These are phyloP conservation scores for Citeromyces nyonsensis DNA, from an alignment of 805 yeast species.

Conservation along the genomic window DNA sequence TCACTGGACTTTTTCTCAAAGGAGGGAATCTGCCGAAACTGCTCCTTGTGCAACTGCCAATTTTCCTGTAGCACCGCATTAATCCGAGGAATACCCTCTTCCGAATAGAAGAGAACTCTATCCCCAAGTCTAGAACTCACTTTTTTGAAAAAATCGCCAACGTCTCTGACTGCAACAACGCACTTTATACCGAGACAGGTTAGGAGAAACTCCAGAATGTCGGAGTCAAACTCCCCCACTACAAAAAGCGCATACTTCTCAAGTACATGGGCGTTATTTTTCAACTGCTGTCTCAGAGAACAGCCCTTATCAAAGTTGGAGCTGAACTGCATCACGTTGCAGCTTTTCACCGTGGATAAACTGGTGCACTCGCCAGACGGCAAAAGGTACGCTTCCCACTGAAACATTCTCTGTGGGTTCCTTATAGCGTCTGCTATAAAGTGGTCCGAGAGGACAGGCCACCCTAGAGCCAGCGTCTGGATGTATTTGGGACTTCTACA, in stretches of 20 bases:
- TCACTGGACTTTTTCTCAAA: too few species aligned
- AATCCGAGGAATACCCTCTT: background rate
- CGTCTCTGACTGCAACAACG: background rate
- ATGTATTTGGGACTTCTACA: conserved; percentile 62
- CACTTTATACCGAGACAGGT: conserved; percentile 1
- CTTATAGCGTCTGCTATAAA: conserved; percentile 37
- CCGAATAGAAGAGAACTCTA: background rate
- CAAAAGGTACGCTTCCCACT: conserved; percentile 41
- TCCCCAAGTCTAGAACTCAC: background rate
- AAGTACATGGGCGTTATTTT: conserved; percentile 1
- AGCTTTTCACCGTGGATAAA: conserved; percentile 26
- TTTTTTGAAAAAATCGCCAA: background rate
- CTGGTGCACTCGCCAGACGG: conserved; percentile 57
- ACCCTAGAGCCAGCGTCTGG: conserved; percentile 64
- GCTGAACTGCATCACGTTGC: conserved; percentile 28
- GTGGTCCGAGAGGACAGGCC: conserved; percentile 63
- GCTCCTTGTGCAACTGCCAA: too few species aligned
- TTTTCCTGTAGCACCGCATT: too few species aligned
- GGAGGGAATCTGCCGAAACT: too few species aligned
- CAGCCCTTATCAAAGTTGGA: conserved; percentile 14
- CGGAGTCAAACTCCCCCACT: background rate
- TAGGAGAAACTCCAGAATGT: conserved; percentile 1
- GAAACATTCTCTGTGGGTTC: conserved; percentile 9
- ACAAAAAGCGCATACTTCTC: background rate
- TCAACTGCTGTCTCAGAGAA: conserved; percentile 9